Evolutionary conservation across 2,329 filamentous ascomycete species (phyloP).

Genomic region (Epichloe typhina): DNA sequence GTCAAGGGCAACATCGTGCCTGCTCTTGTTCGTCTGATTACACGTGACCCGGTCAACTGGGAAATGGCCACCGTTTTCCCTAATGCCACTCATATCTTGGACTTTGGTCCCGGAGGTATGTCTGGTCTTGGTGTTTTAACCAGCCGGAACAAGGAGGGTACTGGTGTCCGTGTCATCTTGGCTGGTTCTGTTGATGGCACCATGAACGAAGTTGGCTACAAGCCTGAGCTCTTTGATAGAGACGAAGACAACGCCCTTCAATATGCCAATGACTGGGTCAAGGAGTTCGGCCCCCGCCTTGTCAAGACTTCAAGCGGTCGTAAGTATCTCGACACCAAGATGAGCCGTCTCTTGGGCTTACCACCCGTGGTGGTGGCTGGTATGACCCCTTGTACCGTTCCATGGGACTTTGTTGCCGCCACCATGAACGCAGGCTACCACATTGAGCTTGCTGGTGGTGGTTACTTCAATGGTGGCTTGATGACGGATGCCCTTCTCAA

Average conservation of each 20-base stretch:
- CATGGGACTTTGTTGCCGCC: constrained; percentile 83
- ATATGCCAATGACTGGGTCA: constrained; percentile 94
- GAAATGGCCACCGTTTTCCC: constrained; percentile 88
- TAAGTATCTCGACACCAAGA: constrained; percentile 92
- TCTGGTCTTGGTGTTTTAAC: constrained; percentile 92
- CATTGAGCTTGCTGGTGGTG: constrained; percentile 79
- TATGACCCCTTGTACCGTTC: constrained; percentile 84
- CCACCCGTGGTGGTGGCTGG: constrained; percentile 84
- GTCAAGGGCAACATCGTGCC: constrained; percentile 72
- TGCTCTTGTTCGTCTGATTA: constrained; percentile 80
- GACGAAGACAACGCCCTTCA: constrained; percentile 91
- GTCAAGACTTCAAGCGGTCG: constrained; percentile 80
- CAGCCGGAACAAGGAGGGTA: constrained; percentile 98
- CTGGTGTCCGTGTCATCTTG: constrained; percentile 89
- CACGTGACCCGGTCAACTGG: constrained; percentile 88
- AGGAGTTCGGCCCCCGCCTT: constrained; percentile 86
- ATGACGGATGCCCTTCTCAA: constrained; percentile 76
- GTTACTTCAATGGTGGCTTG: constrained; percentile 70
- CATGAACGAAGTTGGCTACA: constrained; percentile 86
- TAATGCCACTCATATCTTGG: constrained; percentile 81
- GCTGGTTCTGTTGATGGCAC: constrained; percentile 88
- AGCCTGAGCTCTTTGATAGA: constrained; percentile 92
- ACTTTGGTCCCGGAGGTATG: constrained; percentile 94
- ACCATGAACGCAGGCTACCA: constrained; percentile 95
- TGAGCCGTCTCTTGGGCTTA: constrained; percentile 74